phyloP scores from a whole-genome alignment of 1,139 yeast genomes.

The Geotrichum europaeum region DNA sequence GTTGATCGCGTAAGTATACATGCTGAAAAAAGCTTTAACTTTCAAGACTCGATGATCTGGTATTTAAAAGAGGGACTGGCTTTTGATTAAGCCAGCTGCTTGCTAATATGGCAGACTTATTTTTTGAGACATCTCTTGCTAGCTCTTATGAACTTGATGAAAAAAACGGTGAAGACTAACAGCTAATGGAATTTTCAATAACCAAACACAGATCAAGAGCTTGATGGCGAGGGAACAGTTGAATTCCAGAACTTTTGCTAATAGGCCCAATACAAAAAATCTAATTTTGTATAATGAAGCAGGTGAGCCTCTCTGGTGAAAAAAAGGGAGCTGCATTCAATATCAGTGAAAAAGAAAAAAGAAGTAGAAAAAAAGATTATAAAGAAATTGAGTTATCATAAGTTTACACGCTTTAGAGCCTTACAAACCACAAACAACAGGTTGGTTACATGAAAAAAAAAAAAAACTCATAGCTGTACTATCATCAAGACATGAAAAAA shows the following conservation, averaged over 20 bases:
- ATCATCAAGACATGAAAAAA: no score
- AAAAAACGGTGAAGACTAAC: neutral
- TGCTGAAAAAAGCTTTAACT: neutral
- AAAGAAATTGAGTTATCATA: neutral
- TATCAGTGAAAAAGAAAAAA: slow-evolving; percentile 14
- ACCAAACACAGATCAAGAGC: slow-evolving; percentile 19
- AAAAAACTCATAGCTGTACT: no score
- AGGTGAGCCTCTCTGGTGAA: slow-evolving; percentile 37
- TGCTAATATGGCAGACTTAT: no score
- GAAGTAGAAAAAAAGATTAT: neutral
- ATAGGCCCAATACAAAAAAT: slow-evolving; percentile 38
- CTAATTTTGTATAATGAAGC: slow-evolving; percentile 39
- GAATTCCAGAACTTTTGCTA: slow-evolving; percentile 28
- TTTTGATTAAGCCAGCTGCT: no score
- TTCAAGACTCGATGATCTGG: neutral
- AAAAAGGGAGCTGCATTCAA: neutral
- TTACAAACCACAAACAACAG: neutral
- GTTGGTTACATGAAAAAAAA: neutral
- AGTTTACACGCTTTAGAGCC: neutral
- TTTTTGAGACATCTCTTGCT: neutral
- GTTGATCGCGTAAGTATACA: slow-evolving; percentile 30
- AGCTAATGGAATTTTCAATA: neutral
- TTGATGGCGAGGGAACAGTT: slow-evolving; percentile 27
- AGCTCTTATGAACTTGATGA: neutral
- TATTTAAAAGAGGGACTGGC: neutral